Base-by-base conservation (phyloP, 208 protist species). In the Zelonia costaricensis region DNA sequence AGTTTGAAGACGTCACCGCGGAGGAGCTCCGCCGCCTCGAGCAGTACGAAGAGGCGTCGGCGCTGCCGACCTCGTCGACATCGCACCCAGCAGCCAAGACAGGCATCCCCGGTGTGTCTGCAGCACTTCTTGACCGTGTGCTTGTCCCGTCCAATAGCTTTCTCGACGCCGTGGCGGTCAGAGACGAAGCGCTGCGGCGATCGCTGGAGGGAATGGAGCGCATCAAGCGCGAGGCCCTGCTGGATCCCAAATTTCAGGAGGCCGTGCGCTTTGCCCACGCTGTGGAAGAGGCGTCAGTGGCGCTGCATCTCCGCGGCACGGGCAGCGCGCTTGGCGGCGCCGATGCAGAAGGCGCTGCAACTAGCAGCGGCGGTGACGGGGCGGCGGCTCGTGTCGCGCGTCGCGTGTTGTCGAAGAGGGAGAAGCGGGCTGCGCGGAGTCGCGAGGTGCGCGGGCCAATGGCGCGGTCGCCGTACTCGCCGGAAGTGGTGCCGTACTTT, bases 401-500 rank as follows among this genome's bases (percentile, higher is more conserved):
- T 12, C 58, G 51, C 13, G 16, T 28, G 2, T n/a, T 48, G 9
- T 59, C 61, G 27, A 75, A 63, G 53, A 59, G 54, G 13, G 69
- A 67, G 30, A 56, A 40, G 52, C 59, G 69, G 8, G 42, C 35
- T 18, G 55, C 45, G n/a, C 69, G 62, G 47, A 58, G 46, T 10
- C 35, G 38, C 25, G 25, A 52, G 25, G 15, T 69, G 35, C 62
- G 54, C 10, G 54, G 69, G n/a, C 69, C 59, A 8, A 69, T 64
- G 62, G 61, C 61, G 1, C 48, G 36, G 6, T 65, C 49, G 43
- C 48, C 72, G 2, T 69, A 75, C 46, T 75, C 80, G 25, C 62
- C 82, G 5, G 76, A 85, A 30, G 84, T 89, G 49, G 71, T 91
- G 25, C 88, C 88, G 15, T 92, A 75, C 69, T 94, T 92, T 62